Evolutionary conservation across 1,139 yeast genomes (phyloP).

Genomic region (Nakaseomyces sp.): DNA sequence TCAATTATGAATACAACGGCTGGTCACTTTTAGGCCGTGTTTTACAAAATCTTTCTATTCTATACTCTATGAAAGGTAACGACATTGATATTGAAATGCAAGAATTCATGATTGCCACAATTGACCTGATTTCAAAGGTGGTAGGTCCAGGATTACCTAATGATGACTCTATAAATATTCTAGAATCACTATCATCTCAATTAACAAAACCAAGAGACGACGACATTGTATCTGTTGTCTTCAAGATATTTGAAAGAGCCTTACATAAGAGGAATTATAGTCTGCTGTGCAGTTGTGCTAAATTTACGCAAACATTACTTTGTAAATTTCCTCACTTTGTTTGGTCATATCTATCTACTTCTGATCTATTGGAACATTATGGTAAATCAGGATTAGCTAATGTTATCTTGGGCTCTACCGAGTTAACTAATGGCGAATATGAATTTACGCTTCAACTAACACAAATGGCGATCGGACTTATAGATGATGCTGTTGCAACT

Average conservation of each 20-base stretch:
- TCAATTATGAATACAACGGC: conserved; percentile 69
- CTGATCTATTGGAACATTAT: conserved; percentile 53
- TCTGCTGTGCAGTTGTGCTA: conserved; percentile 41
- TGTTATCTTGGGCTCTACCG: conserved; percentile 61
- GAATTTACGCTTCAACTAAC: conserved; percentile 54
- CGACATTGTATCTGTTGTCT: conserved; percentile 61
- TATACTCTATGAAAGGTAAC: conserved; percentile 29
- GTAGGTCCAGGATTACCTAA: conserved; percentile 36
- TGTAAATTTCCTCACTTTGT: conserved; percentile 53
- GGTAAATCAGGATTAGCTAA: conserved; percentile 65
- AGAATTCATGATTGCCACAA: conserved; percentile 39
- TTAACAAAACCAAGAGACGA: conserved; percentile 27
- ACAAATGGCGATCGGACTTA: conserved; percentile 45
- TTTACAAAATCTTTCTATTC: conserved; percentile 50
- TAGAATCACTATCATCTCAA: conserved; percentile 39
- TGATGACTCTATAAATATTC: conserved; percentile 36
- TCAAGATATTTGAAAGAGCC: conserved; percentile 60
- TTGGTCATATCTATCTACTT: conserved; percentile 69
- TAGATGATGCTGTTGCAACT: conserved; percentile 42
- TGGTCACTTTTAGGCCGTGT: conserved; percentile 81
- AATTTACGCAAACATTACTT: conserved; percentile 43
- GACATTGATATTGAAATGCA: conserved; percentile 20
- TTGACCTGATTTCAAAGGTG: conserved; percentile 44
- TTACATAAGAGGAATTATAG: conserved; percentile 46
- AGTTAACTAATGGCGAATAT: conserved; percentile 60